Evolutionary conservation across 2,329 filamentous ascomycete genomes (phyloP).

Genomic region (Xylaria digitata): DNA sequence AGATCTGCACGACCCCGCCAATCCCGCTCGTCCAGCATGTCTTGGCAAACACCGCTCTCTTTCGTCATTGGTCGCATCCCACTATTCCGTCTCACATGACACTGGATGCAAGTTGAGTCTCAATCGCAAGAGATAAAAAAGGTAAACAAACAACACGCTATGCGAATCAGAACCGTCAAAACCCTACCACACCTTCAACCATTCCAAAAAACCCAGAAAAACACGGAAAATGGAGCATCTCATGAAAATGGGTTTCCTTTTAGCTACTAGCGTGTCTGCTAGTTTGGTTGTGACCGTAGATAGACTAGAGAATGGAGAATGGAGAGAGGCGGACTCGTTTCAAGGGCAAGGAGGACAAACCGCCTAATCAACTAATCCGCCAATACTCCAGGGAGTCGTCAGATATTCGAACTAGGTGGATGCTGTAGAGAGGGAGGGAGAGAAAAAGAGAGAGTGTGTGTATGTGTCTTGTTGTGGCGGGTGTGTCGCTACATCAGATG

Average conservation of each 20-base stretch:
- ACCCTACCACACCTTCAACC: conserved; percentile 9
- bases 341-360: not conserved
- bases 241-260: conserved; percentile 4
- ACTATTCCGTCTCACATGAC: conserved; percentile 32
- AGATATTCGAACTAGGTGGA: not conserved
- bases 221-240: not conserved
- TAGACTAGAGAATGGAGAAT: not conserved
- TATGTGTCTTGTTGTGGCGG: conserved; percentile 4
- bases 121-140: conserved; percentile 24
- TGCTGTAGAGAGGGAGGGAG: not conserved
- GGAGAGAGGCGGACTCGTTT: not conserved
- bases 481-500: conserved; percentile 16
- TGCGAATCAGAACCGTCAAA: conserved; percentile 27
- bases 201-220: no score
- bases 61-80: conserved; percentile 30
- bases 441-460: not conserved
- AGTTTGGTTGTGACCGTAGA: not conserved
- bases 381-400: conserved; percentile 2
- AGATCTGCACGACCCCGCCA: conserved; percentile 34
- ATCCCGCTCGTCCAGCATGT: conserved; percentile 17
- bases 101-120: conserved; percentile 27
- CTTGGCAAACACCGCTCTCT: conserved; percentile 30
- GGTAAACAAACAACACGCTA: conserved; percentile 30
- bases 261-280: not conserved
- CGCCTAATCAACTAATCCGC: conserved; percentile 6